These are phyloP conservation scores for Pestalotiopsis sp. DNA, from an alignment of 2,329 filamentous ascomycete species.

Conservation along the genomic window DNA sequence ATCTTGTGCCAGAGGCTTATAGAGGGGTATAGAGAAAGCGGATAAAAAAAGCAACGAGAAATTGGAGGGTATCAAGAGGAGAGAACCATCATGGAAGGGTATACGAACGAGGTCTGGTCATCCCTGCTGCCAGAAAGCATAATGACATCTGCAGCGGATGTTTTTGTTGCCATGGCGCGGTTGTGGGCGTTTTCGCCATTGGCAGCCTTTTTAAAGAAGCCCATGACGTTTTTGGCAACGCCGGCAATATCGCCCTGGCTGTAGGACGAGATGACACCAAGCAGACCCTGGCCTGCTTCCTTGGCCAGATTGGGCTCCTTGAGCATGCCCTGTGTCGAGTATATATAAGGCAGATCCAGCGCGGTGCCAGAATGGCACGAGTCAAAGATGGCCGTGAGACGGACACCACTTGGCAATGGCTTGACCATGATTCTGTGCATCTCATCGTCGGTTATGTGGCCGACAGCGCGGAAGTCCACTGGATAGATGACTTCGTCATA, in stretches of 20 bases:
- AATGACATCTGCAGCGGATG: constrained; percentile 90
- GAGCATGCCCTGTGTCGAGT: constrained; percentile 77
- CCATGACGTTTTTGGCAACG: constrained; percentile 78
- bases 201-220: constrained; percentile 85
- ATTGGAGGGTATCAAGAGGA: constrained; percentile 19
- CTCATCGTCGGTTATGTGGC: constrained; percentile 77
- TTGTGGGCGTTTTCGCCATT: constrained; percentile 74
- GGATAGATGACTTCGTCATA: constrained; percentile 80
- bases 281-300: constrained; percentile 72
- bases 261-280: constrained; percentile 75
- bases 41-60: not conserved
- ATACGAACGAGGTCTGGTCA: constrained; percentile 79
- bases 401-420: constrained; percentile 77
- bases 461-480: constrained; percentile 68
- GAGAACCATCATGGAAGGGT: constrained; percentile 27
- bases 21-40: not conserved
- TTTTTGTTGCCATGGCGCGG: constrained; percentile 83
- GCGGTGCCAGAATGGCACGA: constrained; percentile 79
- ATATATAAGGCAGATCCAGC: constrained; percentile 76
- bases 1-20: not conserved
- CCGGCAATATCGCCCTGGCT: constrained; percentile 80
- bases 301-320: constrained; percentile 82
- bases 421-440: constrained; percentile 78
- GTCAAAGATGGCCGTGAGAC: constrained; percentile 80
- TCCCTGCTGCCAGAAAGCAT: constrained; percentile 99